Evolutionary conservation across 2,329 filamentous ascomycete species (phyloP).

Genomic region (Colletotrichum limetticola): DNA sequence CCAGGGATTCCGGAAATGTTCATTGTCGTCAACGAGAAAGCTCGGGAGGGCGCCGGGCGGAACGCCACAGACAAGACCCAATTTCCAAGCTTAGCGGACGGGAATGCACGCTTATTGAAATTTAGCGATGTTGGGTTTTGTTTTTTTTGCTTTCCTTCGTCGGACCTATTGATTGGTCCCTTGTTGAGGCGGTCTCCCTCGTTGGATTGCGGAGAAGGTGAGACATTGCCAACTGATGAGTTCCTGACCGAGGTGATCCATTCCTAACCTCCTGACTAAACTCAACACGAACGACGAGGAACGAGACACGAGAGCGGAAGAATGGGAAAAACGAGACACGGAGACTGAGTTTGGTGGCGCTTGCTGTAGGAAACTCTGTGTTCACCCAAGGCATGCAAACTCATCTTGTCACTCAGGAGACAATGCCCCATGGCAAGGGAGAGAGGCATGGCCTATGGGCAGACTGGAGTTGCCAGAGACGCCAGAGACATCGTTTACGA

Average conservation of each 20-base stretch:
- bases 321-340: not conserved
- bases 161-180: slow-evolving; percentile 21
- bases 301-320: not conserved
- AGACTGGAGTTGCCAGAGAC: not conserved
- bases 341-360: not conserved
- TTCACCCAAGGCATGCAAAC: slow-evolving; percentile 11
- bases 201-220: slow-evolving; percentile 32
- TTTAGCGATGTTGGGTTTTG: not conserved
- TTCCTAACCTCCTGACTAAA: slow-evolving; percentile 26
- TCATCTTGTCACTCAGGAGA: slow-evolving; percentile 28
- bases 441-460: not conserved
- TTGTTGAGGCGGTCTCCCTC: slow-evolving; percentile 25
- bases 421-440: slow-evolving; percentile 14
- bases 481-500: not conserved
- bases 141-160: not conserved
- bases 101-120: slow-evolving; percentile 16
- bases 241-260: slow-evolving; percentile 26
- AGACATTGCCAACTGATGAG: slow-evolving; percentile 25
- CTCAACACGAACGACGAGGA: not conserved
- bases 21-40: slow-evolving; percentile 8
- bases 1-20: slow-evolving; percentile 8
- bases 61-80: slow-evolving; percentile 14
- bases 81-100: slow-evolving; percentile 5
- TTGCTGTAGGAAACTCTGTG: not conserved
- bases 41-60: slow-evolving; percentile 19